Percentiles rank a stretch among this genome's conserved stretches.
Conservation (phyloP, 2,329 filamentous ascomycete genomes). For the Microdochium trichocladiopsis region DNA sequence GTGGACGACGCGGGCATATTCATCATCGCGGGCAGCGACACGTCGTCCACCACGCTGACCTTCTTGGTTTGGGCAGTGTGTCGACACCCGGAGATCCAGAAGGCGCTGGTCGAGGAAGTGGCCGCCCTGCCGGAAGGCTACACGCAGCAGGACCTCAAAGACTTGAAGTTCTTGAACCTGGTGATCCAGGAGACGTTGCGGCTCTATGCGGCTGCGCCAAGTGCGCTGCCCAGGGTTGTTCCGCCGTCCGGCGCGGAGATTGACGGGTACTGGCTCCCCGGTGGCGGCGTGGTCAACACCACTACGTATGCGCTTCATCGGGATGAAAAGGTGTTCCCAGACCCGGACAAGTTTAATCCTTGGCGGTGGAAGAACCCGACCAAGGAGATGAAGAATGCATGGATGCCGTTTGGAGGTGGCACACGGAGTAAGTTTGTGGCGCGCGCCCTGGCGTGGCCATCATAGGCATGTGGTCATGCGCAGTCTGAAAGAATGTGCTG, state of each 20-base stretch:
- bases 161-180: conserved; percentile 27
- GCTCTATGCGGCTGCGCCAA: conserved; percentile 27
- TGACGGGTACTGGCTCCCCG: conserved; percentile 26
- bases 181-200: conserved; percentile 34
- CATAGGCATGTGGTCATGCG: no score
- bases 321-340: conserved; percentile 24
- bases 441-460: background rate
- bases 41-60: conserved; percentile 39
- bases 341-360: conserved; percentile 23
- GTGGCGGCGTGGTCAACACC: conserved; percentile 25
- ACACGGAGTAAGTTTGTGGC: conserved; percentile 26
- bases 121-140: conserved; percentile 16
- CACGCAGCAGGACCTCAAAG: conserved; percentile 18
- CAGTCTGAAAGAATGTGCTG: no score
- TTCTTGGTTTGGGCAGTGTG: conserved; percentile 36
- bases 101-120: conserved; percentile 21
- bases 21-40: conserved; percentile 45
- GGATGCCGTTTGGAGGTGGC: conserved; percentile 46
- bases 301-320: conserved; percentile 36
- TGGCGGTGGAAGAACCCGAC: conserved; percentile 24
- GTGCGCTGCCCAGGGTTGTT: conserved; percentile 25
- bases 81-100: conserved; percentile 17
- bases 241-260: conserved; percentile 26
- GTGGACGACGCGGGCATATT: conserved; percentile 29
- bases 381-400: conserved; percentile 36